phyloP scores from a whole-genome alignment of 1,139 yeast genomes.

The Hemisphaericaspora lyxosophila region DNA sequence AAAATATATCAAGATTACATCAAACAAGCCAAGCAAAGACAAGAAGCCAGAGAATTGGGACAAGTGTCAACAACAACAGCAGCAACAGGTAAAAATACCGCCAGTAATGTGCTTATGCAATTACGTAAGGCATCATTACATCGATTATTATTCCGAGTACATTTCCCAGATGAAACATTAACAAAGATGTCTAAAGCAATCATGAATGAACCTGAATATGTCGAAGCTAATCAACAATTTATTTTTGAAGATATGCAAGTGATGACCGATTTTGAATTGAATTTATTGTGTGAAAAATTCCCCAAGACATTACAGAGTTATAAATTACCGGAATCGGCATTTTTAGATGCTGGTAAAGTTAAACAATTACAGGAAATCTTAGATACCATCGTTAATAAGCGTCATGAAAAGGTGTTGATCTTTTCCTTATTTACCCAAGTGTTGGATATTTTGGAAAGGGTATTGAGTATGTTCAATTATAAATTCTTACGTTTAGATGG shows the following conservation, averaged over 20 bases:
- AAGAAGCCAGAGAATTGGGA: conserved; percentile 48
- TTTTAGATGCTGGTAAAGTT: conserved; percentile 79
- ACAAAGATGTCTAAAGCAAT: conserved; percentile 72
- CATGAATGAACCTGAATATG: conserved; percentile 77
- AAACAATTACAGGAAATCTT: conserved; percentile 56
- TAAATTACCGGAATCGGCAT: conserved; percentile 55
- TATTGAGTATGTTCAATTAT: conserved; percentile 62
- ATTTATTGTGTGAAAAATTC: conserved; percentile 69
- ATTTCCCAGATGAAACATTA: conserved; percentile 56
- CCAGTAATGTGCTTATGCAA: conserved; percentile 64
- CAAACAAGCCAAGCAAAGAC: conserved; percentile 45
- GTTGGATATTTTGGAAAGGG: conserved; percentile 80
- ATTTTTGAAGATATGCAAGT: conserved; percentile 92
- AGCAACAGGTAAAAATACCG: conserved; percentile 35
- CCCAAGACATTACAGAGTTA: conserved; percentile 61
- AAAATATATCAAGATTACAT: conserved; percentile 62
- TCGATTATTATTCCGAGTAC: conserved; percentile 65
- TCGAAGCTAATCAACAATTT: conserved; percentile 67
- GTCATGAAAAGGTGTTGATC: conserved; percentile 77
- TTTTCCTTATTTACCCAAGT: conserved; percentile 93
- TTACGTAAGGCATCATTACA: conserved; percentile 75
- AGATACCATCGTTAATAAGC: conserved; percentile 51
- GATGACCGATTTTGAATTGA: conserved; percentile 91
- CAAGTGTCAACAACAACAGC: too few relatives aligned
- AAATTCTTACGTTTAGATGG: conserved; percentile 90